Evolutionary conservation across 2,329 filamentous ascomycete species (phyloP).

Genomic region (Paraconiothyrium brasiliense): DNA sequence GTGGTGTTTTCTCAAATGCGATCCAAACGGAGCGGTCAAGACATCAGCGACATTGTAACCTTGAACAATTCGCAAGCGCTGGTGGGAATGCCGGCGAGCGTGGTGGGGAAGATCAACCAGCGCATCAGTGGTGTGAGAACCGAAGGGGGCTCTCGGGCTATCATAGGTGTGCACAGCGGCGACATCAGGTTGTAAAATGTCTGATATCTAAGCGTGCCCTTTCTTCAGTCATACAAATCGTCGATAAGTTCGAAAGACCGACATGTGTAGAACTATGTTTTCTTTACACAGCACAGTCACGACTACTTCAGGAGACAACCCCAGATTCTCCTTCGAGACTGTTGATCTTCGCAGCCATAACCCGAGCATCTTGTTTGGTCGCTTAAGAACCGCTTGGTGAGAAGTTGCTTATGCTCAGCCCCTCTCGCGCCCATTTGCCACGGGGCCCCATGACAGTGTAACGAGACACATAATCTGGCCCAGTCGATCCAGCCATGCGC

Average conservation of each 20-base stretch:
- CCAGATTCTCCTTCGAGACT: no score
- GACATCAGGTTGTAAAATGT: not conserved
- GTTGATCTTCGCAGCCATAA: no score
- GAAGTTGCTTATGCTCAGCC: not conserved
- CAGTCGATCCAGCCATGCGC: not conserved
- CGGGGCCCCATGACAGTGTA: not conserved
- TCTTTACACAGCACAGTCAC: no score
- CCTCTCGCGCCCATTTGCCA: not conserved
- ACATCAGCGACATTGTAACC: constrained; percentile 21
- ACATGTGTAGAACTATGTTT: not conserved
- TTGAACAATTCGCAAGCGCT: constrained; percentile 19
- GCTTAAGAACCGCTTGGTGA: not conserved
- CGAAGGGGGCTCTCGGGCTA: constrained; percentile 11
- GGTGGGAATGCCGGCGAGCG: constrained; percentile 21
- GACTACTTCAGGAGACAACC: not conserved
- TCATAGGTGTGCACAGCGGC: constrained; percentile 12
- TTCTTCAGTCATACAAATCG: not conserved
- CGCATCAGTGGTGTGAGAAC: constrained; percentile 19
- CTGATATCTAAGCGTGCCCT: not conserved
- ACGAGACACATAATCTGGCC: not conserved
- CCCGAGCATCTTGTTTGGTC: no score
- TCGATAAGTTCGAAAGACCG: not conserved
- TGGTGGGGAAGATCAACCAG: constrained; percentile 23
- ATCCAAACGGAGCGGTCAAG: constrained; percentile 20
- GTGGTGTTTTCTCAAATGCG: constrained; percentile 22